Base-by-base conservation (phyloP, 768 basidiomycete species). In the Boletus vermiculosoides region DNA sequence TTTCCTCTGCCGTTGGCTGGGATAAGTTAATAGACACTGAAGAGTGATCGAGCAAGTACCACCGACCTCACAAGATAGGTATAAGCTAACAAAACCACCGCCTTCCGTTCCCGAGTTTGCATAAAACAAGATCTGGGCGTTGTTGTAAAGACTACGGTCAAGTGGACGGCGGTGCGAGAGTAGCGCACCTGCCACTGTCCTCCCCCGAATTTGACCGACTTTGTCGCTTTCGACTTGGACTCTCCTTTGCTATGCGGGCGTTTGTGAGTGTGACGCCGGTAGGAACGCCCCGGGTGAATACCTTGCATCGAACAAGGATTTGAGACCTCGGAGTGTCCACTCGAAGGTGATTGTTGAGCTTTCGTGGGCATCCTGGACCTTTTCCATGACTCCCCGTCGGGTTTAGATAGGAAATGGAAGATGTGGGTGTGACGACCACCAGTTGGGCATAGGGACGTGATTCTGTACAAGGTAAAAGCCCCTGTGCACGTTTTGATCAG, bases 31-130 rank as follows among this genome's bases (percentile, higher is more conserved):
- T 22, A 37, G 39, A 61, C 22, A 37, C 23, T 40, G 16, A n/a
- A 23, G 1, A 42, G n/a, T n/a, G 37, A 33, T 45, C 13, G 18
- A 20, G 12, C 3, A 18, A 28, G 30, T n/a, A 5, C 18, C 67
- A 65, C 83, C 51, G 55, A 91, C 91, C 76, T 92, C 90, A 58
- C 91, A 92, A 11, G 87, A 87, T 23, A 94, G 78, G 70, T 91
- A 93, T 41, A 94, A 66, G 69, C 88, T 90, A 33, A 91, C 80
- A 64, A 80, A 88, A 3, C 75, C 76, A 47, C 83, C 80, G 42
- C 80, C 79, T n/a, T 78, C 74, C 20, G 79, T 81, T 0, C 90
- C 90, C 40, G 89, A 86, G 67, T 92, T 93, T 6, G 91, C 80
- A 67, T 94, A 94, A 73, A 92, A 92, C 45, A 94, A 70, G 45